Evolutionary conservation across 768 basidiomycete species (phyloP).

Genomic region (Kwoniella mangroviensis): DNA sequence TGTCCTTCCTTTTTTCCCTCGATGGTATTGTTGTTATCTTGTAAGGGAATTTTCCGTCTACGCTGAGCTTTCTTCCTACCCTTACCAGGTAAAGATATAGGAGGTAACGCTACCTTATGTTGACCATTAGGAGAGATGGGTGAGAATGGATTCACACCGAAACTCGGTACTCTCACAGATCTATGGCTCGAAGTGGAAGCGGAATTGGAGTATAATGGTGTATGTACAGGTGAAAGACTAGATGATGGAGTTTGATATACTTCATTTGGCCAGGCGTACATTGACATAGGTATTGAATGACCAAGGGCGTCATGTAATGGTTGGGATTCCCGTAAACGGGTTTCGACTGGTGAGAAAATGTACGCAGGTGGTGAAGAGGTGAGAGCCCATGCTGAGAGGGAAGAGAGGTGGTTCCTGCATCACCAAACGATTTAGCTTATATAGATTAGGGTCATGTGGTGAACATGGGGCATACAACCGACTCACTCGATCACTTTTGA

Average conservation of each 20-base stretch:
- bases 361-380: conserved; percentile 44
- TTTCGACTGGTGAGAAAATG: conserved; percentile 53
- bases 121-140: neutral
- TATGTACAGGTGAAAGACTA: neutral
- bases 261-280: conserved; percentile 49
- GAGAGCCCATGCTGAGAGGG: conserved; percentile 47
- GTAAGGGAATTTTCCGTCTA: neutral
- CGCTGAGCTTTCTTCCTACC: neutral
- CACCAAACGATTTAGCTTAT: too few relatives aligned
- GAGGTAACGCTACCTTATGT: neutral
- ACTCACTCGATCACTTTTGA: conserved; percentile 52
- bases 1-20: neutral
- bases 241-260: neutral
- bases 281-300: conserved; percentile 53
- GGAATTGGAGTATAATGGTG: neutral
- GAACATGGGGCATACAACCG: neutral
- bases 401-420: conserved; percentile 48
- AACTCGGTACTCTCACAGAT: neutral
- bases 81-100: neutral
- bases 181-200: neutral
- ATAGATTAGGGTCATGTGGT: neutral
- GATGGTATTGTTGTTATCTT: neutral
- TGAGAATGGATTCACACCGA: neutral
- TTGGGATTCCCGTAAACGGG: conserved; percentile 42
- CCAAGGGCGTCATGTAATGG: conserved; percentile 41